These are phyloP conservation scores for Lipomyces kockii DNA, from an alignment of 805 yeast species.

Conservation along the genomic window DNA sequence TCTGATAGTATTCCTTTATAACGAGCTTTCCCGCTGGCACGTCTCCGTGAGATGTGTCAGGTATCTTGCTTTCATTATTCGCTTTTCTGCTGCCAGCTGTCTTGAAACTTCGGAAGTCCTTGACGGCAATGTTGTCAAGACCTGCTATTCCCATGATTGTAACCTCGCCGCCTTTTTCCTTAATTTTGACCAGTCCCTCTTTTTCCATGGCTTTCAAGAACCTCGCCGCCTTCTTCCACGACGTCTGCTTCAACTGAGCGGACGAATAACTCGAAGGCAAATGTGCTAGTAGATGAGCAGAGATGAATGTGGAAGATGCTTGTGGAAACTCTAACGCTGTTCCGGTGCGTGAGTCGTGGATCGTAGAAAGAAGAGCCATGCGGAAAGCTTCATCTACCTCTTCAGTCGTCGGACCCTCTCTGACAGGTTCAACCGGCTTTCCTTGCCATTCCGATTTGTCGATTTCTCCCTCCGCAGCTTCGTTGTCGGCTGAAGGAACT, in stretches of 20 bases:
- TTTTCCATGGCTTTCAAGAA: slow-evolving; percentile 87
- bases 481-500: not conserved
- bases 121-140: slow-evolving; percentile 54
- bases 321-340: slow-evolving; percentile 61
- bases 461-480: not conserved
- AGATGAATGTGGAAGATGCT: slow-evolving; percentile 73
- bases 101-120: slow-evolving; percentile 68
- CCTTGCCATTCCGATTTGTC: not conserved
- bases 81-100: slow-evolving; percentile 23
- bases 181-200: slow-evolving; percentile 64
- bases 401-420: slow-evolving; percentile 40
- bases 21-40: slow-evolving; percentile 1
- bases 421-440: not conserved
- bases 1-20: slow-evolving; percentile 25
- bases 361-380: slow-evolving; percentile 70
- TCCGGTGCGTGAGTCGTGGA: slow-evolving; percentile 54
- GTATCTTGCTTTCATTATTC: slow-evolving; percentile 21
- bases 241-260: slow-evolving; percentile 68
- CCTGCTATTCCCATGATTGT: slow-evolving; percentile 58
- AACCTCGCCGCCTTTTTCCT: slow-evolving; percentile 86
- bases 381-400: slow-evolving; percentile 78
- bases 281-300: slow-evolving; percentile 68
- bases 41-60: not conserved
- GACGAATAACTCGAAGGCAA: slow-evolving; percentile 55
- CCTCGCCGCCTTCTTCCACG: slow-evolving; percentile 89